Conservation (phyloP, 2,329 filamentous ascomycete genomes). For the Fusarium continuum region DNA sequence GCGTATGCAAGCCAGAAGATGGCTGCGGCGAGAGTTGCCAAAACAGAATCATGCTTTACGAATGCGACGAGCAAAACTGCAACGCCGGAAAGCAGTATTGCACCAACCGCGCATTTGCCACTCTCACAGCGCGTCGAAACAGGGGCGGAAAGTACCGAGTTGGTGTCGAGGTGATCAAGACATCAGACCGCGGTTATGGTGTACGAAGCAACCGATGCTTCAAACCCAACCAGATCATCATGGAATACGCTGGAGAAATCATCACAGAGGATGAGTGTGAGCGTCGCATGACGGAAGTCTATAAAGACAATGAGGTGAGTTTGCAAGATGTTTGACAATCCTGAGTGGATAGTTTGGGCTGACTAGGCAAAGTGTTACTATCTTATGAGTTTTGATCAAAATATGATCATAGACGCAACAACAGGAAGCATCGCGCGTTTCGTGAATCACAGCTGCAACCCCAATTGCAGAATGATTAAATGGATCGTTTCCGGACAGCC, state of each 20-base stretch:
- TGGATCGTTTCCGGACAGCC: conserved; percentile 95
- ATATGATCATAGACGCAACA: conserved; percentile 98
- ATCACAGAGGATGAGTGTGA: conserved; percentile 96
- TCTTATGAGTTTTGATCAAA: conserved; percentile 97
- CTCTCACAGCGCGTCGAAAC: conserved; percentile 77
- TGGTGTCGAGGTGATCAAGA: conserved; percentile 95
- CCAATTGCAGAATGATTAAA: conserved; percentile 98
- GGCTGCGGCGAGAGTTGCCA: conserved; percentile 92
- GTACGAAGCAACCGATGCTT: conserved; percentile 92
- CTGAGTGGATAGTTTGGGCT: conserved; percentile 4
- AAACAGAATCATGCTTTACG: conserved; percentile 96
- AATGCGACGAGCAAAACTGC: conserved; percentile 93
- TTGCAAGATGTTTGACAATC: not conserved
- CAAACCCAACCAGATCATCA: conserved; percentile 90
- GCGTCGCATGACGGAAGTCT: conserved; percentile 89
- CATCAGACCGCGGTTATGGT: conserved; percentile 85
- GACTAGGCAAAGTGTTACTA: conserved; percentile 84
- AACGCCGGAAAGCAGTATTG: conserved; percentile 77
- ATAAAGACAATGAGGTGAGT: conserved; percentile 90
- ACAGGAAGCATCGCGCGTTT: conserved; percentile 96
- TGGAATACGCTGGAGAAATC: conserved; percentile 98
- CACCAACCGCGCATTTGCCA: conserved; percentile 87
- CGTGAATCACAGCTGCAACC: conserved; percentile 96
- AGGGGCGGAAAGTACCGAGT: conserved; percentile 87
- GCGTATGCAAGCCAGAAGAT: conserved; percentile 78